Conservation (phyloP, 768 basidiomycete species). For the Leccinum longicurvipes region DNA sequence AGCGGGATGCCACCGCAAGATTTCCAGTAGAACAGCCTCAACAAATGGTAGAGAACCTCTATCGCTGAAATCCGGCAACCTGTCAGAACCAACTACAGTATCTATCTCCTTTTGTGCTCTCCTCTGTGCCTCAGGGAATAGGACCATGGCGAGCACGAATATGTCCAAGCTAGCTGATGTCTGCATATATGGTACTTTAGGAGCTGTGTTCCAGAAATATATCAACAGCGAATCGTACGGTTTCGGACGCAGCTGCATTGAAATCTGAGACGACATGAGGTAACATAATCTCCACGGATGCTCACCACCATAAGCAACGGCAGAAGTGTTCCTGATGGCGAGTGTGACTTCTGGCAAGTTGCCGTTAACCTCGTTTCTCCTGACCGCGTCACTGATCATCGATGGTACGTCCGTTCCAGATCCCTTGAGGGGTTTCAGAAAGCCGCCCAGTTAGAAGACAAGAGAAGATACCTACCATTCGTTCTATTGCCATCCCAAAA, state of each 20-base stretch:
- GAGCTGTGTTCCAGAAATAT: not conserved
- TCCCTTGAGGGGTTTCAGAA: constrained; percentile 9
- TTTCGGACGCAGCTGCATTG: constrained; percentile 24
- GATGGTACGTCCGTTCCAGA: constrained; percentile 16
- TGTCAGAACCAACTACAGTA: constrained; percentile 15
- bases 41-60: constrained; percentile 24
- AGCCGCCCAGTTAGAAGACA: not conserved
- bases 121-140: constrained; percentile 23
- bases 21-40: constrained; percentile 23
- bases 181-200: constrained; percentile 5
- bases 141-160: constrained; percentile 29
- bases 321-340: constrained; percentile 19
- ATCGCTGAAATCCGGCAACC: constrained; percentile 23
- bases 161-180: constrained; percentile 19
- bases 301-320: constrained; percentile 25
- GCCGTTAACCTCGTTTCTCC: constrained; percentile 17
- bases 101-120: constrained; percentile 27
- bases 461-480: constrained; percentile 13
- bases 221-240: constrained; percentile 13
- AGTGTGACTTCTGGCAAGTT: constrained; percentile 18
- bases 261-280: not conserved
- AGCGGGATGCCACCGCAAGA: constrained; percentile 23
- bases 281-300: not conserved
- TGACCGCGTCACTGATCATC: constrained; percentile 20
- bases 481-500: constrained; percentile 22